phyloP scores from a whole-genome alignment of 495 filamentous ascomycete species.

The Penicillium lividum region DNA sequence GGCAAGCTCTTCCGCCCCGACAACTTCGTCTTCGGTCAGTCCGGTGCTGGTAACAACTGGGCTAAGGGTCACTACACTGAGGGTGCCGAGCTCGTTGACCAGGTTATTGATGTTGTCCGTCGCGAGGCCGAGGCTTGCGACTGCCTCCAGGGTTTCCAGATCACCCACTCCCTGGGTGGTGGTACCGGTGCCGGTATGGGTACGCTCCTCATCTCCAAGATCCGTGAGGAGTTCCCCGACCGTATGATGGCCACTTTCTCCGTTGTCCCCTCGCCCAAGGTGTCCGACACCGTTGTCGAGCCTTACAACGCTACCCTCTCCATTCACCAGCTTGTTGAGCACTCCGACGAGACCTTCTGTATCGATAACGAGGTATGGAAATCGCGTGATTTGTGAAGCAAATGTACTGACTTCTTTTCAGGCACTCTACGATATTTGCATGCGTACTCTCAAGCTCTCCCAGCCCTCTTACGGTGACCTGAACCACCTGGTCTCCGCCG shows the following conservation, averaged over 20 bases:
- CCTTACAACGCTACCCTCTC: constrained; percentile 99
- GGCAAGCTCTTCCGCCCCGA: constrained; percentile 99
- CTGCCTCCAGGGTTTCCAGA: constrained; percentile 99
- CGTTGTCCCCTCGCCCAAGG: constrained; percentile 98
- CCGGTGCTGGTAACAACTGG: constrained; percentile 99
- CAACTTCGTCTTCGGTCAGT: constrained; percentile 99
- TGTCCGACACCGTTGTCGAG: constrained; percentile 99
- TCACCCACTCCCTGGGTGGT: constrained; percentile 99
- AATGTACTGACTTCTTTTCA: constrained; percentile 28
- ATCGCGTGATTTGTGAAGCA: not conserved
- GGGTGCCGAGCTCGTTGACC: constrained; percentile 97
- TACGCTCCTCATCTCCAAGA: constrained; percentile 99
- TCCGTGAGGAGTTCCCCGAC: constrained; percentile 99
- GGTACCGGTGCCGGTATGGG: constrained; percentile 99
- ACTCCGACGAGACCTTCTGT: constrained; percentile 99
- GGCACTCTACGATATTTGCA: constrained; percentile 99
- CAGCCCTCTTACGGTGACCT: constrained; percentile 98
- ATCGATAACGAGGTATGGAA: constrained; percentile 92
- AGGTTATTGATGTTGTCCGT: constrained; percentile 97
- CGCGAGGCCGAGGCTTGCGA: constrained; percentile 99
- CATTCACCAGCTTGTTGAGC: constrained; percentile 99
- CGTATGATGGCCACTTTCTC: constrained; percentile 99
- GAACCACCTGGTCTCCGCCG: constrained; percentile 98
- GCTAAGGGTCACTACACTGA: constrained; percentile 99
- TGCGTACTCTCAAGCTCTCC: constrained; percentile 97